Evolutionary conservation across 495 filamentous ascomycete species (phyloP).

Genomic region (Cetradonia linearis): DNA sequence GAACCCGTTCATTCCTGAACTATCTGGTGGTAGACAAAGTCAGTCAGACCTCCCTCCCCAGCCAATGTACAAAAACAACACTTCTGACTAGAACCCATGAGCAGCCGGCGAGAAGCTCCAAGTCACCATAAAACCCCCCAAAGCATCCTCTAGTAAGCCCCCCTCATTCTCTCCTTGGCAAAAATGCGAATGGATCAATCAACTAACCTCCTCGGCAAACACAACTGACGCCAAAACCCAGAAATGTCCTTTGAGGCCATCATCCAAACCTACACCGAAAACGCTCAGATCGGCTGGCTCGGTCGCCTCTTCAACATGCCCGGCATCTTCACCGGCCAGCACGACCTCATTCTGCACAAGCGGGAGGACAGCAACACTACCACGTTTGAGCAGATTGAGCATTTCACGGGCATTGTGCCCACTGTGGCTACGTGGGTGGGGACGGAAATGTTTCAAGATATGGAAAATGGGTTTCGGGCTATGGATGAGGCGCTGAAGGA

Average conservation of each 20-base stretch:
- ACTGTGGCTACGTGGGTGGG: slow-evolving; percentile 1
- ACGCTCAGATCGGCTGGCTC: neutral
- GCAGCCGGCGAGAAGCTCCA: neutral
- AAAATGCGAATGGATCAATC: too few species aligned
- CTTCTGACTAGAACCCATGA: too few species aligned
- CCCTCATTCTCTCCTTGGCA: neutral
- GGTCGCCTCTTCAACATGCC: slow-evolving; percentile 3
- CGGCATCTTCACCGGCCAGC: slow-evolving; percentile 1
- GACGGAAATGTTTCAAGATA: neutral
- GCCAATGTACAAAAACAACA: too few species aligned
- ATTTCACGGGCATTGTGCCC: neutral
- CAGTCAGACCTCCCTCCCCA: too few species aligned
- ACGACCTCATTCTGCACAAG: slow-evolving; percentile 4
- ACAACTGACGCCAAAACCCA: neutral
- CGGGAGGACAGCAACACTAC: neutral
- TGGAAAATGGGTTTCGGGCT: neutral
- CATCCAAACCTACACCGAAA: neutral
- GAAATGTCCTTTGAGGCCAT: neutral
- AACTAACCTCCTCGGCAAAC: too few species aligned
- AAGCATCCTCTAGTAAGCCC: neutral
- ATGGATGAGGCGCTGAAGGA: slow-evolving; percentile 11
- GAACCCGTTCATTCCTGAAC: slow-evolving; percentile 5
- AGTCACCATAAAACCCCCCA: neutral
- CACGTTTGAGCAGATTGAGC: slow-evolving; percentile 7
- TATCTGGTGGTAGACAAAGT: neutral